These are phyloP conservation scores for Lichtheimia ornata DNA, from an alignment of 371 early-diverging fungal species.

Conservation along the genomic window DNA sequence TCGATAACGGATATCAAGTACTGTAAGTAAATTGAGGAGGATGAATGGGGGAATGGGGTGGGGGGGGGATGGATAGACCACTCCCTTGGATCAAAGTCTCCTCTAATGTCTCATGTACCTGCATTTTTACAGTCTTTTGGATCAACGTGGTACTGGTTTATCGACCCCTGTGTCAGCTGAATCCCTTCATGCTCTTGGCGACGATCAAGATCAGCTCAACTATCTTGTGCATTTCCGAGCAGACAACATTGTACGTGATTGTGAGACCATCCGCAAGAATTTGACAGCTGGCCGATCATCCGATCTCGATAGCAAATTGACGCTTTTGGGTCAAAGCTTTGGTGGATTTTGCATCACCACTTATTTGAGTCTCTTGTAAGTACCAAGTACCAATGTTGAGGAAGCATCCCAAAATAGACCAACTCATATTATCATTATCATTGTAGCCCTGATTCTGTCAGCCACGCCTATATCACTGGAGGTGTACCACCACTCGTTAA, in stretches of 20 bases:
- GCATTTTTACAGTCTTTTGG: conserved; percentile 40
- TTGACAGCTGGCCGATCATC: conserved; percentile 38
- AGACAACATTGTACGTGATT: conserved; percentile 73
- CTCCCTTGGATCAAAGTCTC: neutral
- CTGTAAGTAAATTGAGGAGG: conserved; percentile 23
- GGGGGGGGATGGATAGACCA: neutral
- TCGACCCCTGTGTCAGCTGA: conserved; percentile 66
- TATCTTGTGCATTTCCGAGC: conserved; percentile 70
- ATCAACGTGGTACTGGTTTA: conserved; percentile 76
- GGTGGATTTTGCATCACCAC: conserved; percentile 78
- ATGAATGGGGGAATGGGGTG: neutral
- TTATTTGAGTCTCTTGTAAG: conserved; percentile 72
- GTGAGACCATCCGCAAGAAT: conserved; percentile 65
- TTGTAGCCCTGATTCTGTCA: conserved; percentile 61
- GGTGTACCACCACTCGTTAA: conserved; percentile 74
- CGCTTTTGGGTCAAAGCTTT: conserved; percentile 71
- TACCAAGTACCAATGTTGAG: neutral
- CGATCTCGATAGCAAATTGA: conserved; percentile 29
- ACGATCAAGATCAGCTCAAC: conserved; percentile 58
- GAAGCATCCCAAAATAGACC: neutral
- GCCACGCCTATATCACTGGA: conserved; percentile 71
- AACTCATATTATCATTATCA: neutral
- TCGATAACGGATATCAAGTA: conserved; percentile 66
- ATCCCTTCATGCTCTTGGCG: conserved; percentile 41
- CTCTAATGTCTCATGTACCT: neutral